Evolutionary conservation across 306 rosid species (phyloP).

Genomic region (Castanea crenata): DNA sequence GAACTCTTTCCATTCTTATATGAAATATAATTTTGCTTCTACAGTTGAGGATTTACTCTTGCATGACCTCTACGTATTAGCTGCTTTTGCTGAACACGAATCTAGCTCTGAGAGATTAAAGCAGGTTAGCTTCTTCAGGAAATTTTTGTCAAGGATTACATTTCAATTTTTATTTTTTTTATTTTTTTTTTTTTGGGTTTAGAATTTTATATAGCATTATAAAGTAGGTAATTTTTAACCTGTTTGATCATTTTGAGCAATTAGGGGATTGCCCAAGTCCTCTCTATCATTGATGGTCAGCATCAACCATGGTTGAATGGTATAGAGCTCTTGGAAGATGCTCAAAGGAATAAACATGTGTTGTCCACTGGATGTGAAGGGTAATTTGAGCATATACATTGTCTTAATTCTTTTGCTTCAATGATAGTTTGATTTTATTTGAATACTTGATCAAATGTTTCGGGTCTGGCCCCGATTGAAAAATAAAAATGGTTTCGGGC

Average conservation of each 20-base stretch:
- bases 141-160: background rate
- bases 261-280: constrained; percentile 46
- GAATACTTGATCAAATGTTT: background rate
- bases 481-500: background rate
- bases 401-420: background rate
- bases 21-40: background rate
- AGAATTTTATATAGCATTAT: background rate
- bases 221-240: background rate
- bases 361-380: constrained; percentile 69
- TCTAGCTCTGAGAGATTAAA: constrained; percentile 34
- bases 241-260: constrained; percentile 4
- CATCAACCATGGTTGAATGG: constrained; percentile 50
- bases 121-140: constrained; percentile 33
- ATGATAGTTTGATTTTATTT: background rate
- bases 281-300: constrained; percentile 33
- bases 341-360: constrained; percentile 30
- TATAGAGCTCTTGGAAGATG: constrained; percentile 47
- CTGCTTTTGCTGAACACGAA: constrained; percentile 36
- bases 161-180: no score
- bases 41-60: constrained; percentile 81
- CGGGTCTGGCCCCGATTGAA: background rate
- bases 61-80: constrained; percentile 41
- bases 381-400: constrained; percentile 30
- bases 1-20: background rate
- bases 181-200: background rate